A percentile compares a stretch with the other conserved stretches of the same genome.
These are phyloP conservation scores for Dictyostelium brefeldianum DNA, from an alignment of 78 protist species.

Conservation along the genomic window DNA sequence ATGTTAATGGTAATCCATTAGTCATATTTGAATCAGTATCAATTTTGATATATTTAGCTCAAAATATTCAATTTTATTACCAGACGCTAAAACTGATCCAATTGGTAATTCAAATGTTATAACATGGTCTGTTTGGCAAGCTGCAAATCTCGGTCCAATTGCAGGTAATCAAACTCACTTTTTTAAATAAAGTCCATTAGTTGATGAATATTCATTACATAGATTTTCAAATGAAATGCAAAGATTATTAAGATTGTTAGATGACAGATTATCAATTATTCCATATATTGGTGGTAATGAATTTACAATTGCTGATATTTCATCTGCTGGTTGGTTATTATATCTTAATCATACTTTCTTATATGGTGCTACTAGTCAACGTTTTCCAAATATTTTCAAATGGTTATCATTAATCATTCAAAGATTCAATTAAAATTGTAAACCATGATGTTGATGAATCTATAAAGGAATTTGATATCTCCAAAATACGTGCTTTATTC, in stretches of 20 bases:
- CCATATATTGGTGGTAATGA: slow-evolving; percentile 88
- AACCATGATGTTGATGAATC: not conserved
- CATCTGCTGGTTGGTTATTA: not conserved
- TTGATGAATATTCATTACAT: not conserved
- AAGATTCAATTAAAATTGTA: not conserved
- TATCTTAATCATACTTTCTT: not conserved
- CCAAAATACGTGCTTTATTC: not conserved
- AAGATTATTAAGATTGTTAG: slow-evolving; percentile 89
- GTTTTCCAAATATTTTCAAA: slow-evolving; percentile 1
- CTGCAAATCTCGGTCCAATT: slow-evolving; percentile 83
- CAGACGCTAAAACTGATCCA: not conserved
- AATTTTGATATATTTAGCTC: not conserved
- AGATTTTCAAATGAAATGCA: slow-evolving; percentile 79
- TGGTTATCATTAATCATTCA: slow-evolving; percentile 13
- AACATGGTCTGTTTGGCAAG: slow-evolving; percentile 88
- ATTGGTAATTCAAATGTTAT: not conserved
- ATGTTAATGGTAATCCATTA: not conserved
- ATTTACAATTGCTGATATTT: slow-evolving; percentile 91
- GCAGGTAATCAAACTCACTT: not conserved
- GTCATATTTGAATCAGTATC: slow-evolving; percentile 22
- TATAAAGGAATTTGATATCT: not conserved
- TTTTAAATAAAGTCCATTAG: not conserved
- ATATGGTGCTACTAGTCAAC: not conserved
- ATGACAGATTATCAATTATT: slow-evolving; percentile 74
- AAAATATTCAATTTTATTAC: slow-evolving; percentile 73